Evolutionary conservation across 139 green algal species (phyloP).

Genomic region (Yamagishiella unicocca): DNA sequence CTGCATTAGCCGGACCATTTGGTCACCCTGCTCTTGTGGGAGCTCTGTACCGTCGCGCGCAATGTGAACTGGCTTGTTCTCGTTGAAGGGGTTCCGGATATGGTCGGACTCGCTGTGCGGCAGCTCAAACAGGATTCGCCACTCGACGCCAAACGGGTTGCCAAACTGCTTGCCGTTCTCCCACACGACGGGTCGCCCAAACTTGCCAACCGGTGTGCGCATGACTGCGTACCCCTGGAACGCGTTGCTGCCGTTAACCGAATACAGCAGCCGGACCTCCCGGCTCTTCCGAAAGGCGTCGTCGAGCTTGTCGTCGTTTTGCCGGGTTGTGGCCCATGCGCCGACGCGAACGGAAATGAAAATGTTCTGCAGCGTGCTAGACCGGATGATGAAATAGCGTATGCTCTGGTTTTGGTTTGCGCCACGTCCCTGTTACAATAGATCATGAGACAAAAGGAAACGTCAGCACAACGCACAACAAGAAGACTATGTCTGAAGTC

Average conservation of each 20-base stretch:
- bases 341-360: constrained; percentile 66
- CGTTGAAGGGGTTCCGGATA: constrained; percentile 78
- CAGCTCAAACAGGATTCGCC: constrained; percentile 70
- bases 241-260: constrained; percentile 72
- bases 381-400: constrained; percentile 84
- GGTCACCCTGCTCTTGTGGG: constrained; percentile 65
- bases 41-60: constrained; percentile 80
- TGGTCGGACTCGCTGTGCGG: constrained; percentile 54
- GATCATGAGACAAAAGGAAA: not conserved
- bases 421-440: not conserved
- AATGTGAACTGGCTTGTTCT: constrained; percentile 74
- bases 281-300: constrained; percentile 63
- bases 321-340: constrained; percentile 77
- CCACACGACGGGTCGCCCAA: constrained; percentile 48
- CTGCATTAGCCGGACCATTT: constrained; percentile 73
- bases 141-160: constrained; percentile 75
- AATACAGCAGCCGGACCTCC: constrained; percentile 80
- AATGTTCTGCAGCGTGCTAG: constrained; percentile 72
- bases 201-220: constrained; percentile 48
- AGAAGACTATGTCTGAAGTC: too few species aligned
- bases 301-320: constrained; percentile 81
- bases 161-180: constrained; percentile 56
- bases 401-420: not conserved
- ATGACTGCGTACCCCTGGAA: constrained; percentile 87
- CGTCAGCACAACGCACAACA: too few species aligned